Percentiles rank a stretch among this genome's conserved stretches.
Conservation (phyloP, 2,329 filamentous ascomycete species). For the Teratosphaeria pseudoeucalypti region DNA sequence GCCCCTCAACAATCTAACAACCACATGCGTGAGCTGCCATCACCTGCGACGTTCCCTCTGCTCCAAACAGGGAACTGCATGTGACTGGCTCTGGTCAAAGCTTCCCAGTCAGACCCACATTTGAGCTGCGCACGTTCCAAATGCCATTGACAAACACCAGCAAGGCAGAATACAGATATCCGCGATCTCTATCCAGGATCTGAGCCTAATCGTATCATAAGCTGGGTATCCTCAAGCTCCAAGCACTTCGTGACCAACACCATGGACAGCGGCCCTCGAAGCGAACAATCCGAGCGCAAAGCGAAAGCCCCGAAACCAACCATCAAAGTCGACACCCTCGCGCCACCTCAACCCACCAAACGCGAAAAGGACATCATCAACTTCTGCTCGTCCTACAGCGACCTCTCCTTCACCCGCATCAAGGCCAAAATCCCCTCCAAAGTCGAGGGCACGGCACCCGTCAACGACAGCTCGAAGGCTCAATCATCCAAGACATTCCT, state of each 20-base stretch:
- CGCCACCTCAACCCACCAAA: neutral
- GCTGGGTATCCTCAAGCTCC: neutral
- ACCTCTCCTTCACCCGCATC: neutral
- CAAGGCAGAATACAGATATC: neutral
- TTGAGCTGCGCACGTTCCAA: neutral
- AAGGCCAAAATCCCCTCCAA: neutral
- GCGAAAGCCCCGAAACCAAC: neutral
- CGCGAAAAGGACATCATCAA: neutral
- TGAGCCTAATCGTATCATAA: no score
- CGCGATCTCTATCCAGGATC: no score
- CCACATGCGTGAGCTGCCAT: neutral
- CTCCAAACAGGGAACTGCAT: neutral
- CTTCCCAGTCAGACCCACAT: neutral
- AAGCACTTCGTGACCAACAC: neutral
- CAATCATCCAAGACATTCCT: neutral
- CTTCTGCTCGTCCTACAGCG: neutral
- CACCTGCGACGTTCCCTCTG: neutral
- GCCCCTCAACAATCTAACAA: no score
- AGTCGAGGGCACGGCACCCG: neutral
- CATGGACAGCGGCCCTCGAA: neutral
- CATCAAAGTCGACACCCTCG: neutral
- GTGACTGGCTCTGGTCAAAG: neutral
- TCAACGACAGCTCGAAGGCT: neutral
- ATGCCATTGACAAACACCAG: neutral
- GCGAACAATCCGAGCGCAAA: neutral